These are phyloP conservation scores for Lipomyces yamanashiensis DNA, from an alignment of 805 yeast species.

Conservation along the genomic window DNA sequence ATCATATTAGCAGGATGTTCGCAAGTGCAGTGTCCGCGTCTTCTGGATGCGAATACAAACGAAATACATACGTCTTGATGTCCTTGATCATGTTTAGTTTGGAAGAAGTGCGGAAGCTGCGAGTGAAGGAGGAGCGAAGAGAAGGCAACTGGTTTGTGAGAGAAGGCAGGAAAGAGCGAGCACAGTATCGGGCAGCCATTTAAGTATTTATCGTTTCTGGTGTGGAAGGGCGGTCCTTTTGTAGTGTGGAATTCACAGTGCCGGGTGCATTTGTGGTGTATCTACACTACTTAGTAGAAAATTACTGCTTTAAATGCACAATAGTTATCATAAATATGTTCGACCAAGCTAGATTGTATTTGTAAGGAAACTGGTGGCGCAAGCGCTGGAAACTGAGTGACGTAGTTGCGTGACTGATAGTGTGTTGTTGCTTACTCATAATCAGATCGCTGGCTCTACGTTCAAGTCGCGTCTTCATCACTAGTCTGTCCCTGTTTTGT, in stretches of 20 bases:
- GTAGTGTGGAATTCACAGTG: neutral
- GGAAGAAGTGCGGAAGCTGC: constrained; percentile 16
- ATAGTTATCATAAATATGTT: neutral
- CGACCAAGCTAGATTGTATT: constrained; percentile 10
- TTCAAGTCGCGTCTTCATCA: neutral
- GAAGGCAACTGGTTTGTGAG: neutral
- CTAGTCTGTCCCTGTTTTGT: no score
- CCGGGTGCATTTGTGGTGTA: neutral
- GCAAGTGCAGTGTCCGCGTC: neutral
- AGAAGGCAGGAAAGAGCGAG: neutral
- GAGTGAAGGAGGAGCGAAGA: neutral
- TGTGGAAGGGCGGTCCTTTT: constrained; percentile 1
- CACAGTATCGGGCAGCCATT: constrained; percentile 16
- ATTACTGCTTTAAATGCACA: neutral
- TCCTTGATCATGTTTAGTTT: constrained; percentile 32
- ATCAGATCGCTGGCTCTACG: constrained; percentile 1
- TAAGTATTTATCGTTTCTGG: constrained; percentile 10
- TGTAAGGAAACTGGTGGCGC: constrained; percentile 12
- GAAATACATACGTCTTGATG: constrained; percentile 22
- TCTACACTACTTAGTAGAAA: neutral
- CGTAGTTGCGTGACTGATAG: neutral
- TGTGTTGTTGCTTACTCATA: constrained; percentile 13
- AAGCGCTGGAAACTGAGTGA: neutral
- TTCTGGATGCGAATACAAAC: neutral
- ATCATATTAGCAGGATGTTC: neutral